Evolutionary conservation across 148 eudicot genomes (phyloP).

Genomic region (Vaccinium vitisidaea): DNA sequence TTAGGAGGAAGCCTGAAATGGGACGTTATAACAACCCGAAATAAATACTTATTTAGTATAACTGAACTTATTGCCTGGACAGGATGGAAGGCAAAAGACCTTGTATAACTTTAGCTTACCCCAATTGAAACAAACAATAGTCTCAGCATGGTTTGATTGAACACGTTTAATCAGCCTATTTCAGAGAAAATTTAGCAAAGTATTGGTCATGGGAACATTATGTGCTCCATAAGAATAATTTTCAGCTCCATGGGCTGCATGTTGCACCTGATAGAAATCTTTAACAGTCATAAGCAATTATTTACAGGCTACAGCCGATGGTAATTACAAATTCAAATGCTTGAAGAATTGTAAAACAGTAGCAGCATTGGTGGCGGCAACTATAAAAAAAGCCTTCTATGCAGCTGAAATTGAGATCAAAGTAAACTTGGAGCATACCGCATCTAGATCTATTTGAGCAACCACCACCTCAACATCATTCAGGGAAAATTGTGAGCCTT

Average conservation of each 20-base stretch:
- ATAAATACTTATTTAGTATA: background rate
- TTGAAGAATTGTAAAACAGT: background rate
- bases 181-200: background rate
- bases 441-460: slow-evolving; percentile 94
- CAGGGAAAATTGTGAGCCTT: slow-evolving; percentile 93
- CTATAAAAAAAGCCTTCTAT: background rate
- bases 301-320: background rate
- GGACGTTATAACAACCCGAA: background rate
- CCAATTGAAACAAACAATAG: background rate
- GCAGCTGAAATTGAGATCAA: background rate
- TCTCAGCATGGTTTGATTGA: background rate
- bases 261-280: slow-evolving; percentile 7
- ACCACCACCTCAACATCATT: slow-evolving; percentile 89
- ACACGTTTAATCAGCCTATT: background rate
- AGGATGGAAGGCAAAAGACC: background rate
- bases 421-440: slow-evolving; percentile 46
- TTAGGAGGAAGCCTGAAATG: background rate
- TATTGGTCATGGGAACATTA: background rate
- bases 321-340: background rate
- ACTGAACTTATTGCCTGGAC: background rate
- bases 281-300: background rate
- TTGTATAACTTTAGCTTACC: background rate
- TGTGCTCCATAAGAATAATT: background rate
- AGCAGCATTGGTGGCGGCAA: background rate
- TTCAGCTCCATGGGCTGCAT: background rate